These are phyloP conservation scores for Elsinoe ampelina DNA, from an alignment of 2,329 filamentous ascomycete species.

Conservation along the genomic window DNA sequence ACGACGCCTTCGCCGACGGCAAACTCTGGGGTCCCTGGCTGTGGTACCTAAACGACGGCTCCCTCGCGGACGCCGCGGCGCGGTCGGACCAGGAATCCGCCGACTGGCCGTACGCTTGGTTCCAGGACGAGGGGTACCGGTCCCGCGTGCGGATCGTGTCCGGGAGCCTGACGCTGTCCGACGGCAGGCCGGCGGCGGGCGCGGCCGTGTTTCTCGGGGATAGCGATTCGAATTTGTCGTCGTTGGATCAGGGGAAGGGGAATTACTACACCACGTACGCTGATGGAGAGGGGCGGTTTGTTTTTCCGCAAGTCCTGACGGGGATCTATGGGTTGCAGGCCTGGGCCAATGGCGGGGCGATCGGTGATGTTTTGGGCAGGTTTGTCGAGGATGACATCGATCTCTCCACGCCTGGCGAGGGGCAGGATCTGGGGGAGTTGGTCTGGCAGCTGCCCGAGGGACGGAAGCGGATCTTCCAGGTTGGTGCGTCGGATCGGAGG, in stretches of 20 bases:
- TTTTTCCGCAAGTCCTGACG: constrained; percentile 10
- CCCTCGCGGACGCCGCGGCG: neutral
- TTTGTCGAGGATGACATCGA: constrained; percentile 10
- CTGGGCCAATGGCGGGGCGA: constrained; percentile 12
- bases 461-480: constrained; percentile 9
- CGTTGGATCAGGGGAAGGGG: constrained; percentile 5
- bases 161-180: constrained; percentile 8
- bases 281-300: constrained; percentile 6
- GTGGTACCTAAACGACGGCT: constrained; percentile 26
- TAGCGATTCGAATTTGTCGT: constrained; percentile 4
- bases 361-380: constrained; percentile 8
- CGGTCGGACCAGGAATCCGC: constrained; percentile 9
- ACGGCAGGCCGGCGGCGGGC: constrained; percentile 12
- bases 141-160: constrained; percentile 11
- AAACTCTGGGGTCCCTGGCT: constrained; percentile 33
- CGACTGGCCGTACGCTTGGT: constrained; percentile 14
- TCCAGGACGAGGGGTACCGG: constrained; percentile 3
- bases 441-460: neutral
- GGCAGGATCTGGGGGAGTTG: neutral
- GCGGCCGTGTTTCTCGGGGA: constrained; percentile 12
- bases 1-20: constrained; percentile 29
- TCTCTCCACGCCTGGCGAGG: neutral
- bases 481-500: constrained; percentile 13
- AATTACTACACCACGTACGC: constrained; percentile 15
- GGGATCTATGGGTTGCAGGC: constrained; percentile 12